phyloP scores from a whole-genome alignment of 23 red algal genomes.

The Pyropia yezoensis region DNA sequence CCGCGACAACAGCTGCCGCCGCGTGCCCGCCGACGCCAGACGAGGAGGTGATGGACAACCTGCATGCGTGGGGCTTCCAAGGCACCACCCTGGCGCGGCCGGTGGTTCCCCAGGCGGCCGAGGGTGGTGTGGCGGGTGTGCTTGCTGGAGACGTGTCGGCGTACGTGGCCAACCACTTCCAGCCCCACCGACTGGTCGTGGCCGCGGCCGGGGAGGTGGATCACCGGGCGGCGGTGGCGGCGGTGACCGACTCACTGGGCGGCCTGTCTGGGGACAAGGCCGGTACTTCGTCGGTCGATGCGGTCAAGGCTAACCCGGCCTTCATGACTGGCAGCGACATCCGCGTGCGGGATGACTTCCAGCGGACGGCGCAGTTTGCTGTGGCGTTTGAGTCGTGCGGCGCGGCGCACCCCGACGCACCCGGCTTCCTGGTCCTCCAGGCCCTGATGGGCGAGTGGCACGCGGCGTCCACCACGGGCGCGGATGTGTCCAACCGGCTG shows the following conservation, averaged over 20 bases:
- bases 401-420: constrained; percentile 91
- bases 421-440: constrained; percentile 94
- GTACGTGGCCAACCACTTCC: constrained; percentile 81
- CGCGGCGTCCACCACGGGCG: constrained; percentile 45
- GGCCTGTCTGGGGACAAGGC: constrained; percentile 33
- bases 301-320: constrained; percentile 68
- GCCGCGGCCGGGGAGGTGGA: constrained; percentile 79
- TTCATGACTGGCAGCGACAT: constrained; percentile 94
- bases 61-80: constrained; percentile 87
- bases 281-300: constrained; percentile 30
- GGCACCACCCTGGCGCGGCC: constrained; percentile 76
- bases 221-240: constrained; percentile 62
- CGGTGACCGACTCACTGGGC: constrained; percentile 74
- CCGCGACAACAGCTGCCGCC: constrained; percentile 79
- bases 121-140: constrained; percentile 73
- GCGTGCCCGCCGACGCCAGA: constrained; percentile 81
- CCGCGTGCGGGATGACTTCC: constrained; percentile 85
- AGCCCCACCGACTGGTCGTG: constrained; percentile 97
- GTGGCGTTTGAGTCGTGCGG: constrained; percentile 96
- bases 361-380: constrained; percentile 79
- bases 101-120: constrained; percentile 53
- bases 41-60: constrained; percentile 92
- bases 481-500: constrained; percentile 42
- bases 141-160: constrained; percentile 58
- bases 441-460: constrained; percentile 83